Evolutionary conservation across 2,329 filamentous ascomycete genomes (phyloP).

Genomic region (Penicillium sumatraense): DNA sequence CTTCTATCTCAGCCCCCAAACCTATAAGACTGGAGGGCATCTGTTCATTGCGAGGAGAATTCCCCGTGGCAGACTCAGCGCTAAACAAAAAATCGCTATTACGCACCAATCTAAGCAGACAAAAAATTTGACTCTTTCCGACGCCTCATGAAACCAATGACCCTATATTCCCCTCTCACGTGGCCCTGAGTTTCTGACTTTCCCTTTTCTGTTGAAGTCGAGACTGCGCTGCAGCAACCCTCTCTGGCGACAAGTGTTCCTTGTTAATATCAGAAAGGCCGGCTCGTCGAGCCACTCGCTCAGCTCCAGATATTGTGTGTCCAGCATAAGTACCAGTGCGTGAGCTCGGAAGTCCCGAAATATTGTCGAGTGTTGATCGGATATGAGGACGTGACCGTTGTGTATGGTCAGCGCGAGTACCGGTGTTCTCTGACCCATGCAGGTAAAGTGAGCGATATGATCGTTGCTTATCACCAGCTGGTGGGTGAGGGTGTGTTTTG

Average conservation of each 20-base stretch:
- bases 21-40: not conserved
- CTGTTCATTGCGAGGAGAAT: not conserved
- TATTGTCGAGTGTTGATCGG: conserved; percentile 35
- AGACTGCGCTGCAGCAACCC: conserved; percentile 39
- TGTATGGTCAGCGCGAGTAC: conserved; percentile 19
- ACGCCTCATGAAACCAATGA: conserved; percentile 8
- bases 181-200: conserved; percentile 27
- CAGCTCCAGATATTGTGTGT: conserved; percentile 24
- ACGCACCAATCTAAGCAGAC: conserved; percentile 2
- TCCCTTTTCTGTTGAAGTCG: conserved; percentile 39
- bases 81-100: not conserved
- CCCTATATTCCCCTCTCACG: conserved; percentile 41
- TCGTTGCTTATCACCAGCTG: conserved; percentile 27
- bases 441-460: conserved; percentile 31
- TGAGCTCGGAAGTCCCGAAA: conserved; percentile 26
- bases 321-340: conserved; percentile 18
- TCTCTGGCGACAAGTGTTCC: conserved; percentile 36
- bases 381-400: conserved; percentile 30
- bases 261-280: conserved; percentile 27
- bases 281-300: conserved; percentile 27
- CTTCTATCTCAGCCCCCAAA: no score
- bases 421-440: conserved; percentile 11
- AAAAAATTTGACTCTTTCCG: conserved; percentile 4
- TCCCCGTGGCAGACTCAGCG: not conserved
- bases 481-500: conserved; percentile 23